Base-by-base conservation (phyloP, 352 stramenopile species). In the Globisporangium cederbergense region DNA sequence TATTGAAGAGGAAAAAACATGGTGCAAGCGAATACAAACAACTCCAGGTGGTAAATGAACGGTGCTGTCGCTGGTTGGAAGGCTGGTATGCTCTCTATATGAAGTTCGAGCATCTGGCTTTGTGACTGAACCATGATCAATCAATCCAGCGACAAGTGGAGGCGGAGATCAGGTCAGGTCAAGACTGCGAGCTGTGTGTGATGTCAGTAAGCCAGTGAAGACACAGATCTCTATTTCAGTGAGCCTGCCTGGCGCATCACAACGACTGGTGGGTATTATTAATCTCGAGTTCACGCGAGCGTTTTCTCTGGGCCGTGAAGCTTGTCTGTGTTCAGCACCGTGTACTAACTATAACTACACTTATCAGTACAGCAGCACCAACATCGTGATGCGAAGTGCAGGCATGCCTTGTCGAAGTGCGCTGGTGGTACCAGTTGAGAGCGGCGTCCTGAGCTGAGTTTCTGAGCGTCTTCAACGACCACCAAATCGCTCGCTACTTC, bases 181-280 rank as follows among this genome's bases (percentile, higher is more conserved):
- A 22, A 49, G 43, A 49, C 16, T 10, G 43, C 43, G 16, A 20
- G 43, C 16, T 49, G 16, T n/a, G 14, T 45, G 40, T 47, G 16
- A 13, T 49, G 5, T 49, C 43, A 20, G 43, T 9, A 20, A 22
- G 43, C 43, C 16, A 22, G 43, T 49, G 43, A 52, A 52, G 46
- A 52, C 46, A 52, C 46, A 52, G 46, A n/a, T 52, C 46, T 14
- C 46, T 52, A 52, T 52, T 52, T 52, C n/a, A n/a, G 20, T 7
- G 18, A n/a, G 25, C n/a, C 46, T 30, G 25, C n/a, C 46, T 30
- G 20, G 8, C n/a, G 46, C 46, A 30, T 30, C 46, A 20, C 46
- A 52, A 52, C 14, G 16, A 40, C 51, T 57, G 51, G 30, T 30
- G 30, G n/a, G 34, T 57, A 57, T 57, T 57, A 4, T 57, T 57